phyloP scores from a whole-genome alignment of 78 protist genomes.

The Emiliania huxleyi region DNA sequence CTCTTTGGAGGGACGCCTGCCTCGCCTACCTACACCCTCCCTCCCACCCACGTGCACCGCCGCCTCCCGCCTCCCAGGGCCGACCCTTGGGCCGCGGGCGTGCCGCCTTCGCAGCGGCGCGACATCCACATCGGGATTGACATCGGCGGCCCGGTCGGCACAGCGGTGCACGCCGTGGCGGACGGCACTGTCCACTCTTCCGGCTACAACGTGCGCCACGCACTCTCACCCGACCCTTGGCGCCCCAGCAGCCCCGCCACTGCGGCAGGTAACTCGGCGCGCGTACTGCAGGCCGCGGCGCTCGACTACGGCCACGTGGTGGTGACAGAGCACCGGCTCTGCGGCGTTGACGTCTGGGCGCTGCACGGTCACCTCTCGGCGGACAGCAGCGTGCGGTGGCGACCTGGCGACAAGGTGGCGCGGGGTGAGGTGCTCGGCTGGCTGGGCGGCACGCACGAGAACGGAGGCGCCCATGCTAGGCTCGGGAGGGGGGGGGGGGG shows the following conservation, averaged over 20 bases:
- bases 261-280: too few relatives aligned
- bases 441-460: not conserved
- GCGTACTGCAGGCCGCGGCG: too few relatives aligned
- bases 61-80: not conserved
- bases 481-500: too few relatives aligned
- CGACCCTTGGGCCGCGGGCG: not conserved
- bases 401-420: not conserved
- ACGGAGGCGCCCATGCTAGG: too few relatives aligned
- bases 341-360: not conserved
- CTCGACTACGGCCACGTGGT: constrained; percentile 3
- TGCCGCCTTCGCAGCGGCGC: too few relatives aligned
- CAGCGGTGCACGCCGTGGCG: not conserved
- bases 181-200: not conserved
- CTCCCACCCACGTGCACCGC: too few relatives aligned
- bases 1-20: too few relatives aligned
- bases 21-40: too few relatives aligned
- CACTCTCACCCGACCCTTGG: too few relatives aligned
- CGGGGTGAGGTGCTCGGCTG: not conserved
- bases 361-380: not conserved
- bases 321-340: not conserved
- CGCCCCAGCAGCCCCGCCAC: too few relatives aligned
- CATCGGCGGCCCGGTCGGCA: not conserved
- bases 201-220: not conserved
- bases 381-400: not conserved
- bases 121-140: constrained; percentile 3